A percentile compares a stretch with the other conserved stretches of the same genome.
phyloP scores from a whole-genome alignment of 352 stramenopile species.

The Globisporangium yorkense region DNA sequence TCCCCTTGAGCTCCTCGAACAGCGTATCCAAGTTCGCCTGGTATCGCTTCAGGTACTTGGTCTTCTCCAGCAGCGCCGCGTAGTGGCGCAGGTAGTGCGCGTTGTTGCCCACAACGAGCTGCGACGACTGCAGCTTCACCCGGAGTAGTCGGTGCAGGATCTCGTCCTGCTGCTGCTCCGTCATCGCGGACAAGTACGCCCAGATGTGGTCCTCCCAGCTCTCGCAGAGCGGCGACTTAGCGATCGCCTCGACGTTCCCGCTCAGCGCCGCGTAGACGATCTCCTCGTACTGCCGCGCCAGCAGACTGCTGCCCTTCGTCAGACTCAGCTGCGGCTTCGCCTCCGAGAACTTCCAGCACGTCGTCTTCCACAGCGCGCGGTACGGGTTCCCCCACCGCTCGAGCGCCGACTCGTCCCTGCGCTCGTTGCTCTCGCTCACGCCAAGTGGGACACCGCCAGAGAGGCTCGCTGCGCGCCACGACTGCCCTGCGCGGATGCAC shows the following conservation, averaged over 20 bases:
- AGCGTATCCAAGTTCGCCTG: conserved; percentile 56
- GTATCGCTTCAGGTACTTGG: conserved; percentile 72
- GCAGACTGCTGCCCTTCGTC: conserved; percentile 55
- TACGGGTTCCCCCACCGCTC: conserved; percentile 80
- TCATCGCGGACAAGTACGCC: conserved; percentile 67
- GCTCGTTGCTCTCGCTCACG: conserved; percentile 46
- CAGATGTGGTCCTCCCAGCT: conserved; percentile 86
- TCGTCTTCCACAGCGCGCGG: conserved; percentile 81
- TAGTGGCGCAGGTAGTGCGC: conserved; percentile 54
- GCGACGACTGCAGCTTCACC: conserved; percentile 69
- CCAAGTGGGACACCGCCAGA: conserved; percentile 56
- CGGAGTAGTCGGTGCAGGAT: conserved; percentile 60
- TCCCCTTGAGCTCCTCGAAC: conserved; percentile 74
- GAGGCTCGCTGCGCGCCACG: conserved; percentile 75
- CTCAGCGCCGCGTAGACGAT: conserved; percentile 78
- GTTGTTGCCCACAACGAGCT: conserved; percentile 67
- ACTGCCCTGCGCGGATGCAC: conserved; percentile 66
- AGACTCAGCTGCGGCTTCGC: conserved; percentile 26
- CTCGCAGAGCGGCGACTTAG: conserved; percentile 59
- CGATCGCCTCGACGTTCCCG: conserved; percentile 63
- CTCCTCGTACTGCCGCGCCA: conserved; percentile 67
- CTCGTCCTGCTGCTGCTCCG: conserved; percentile 68
- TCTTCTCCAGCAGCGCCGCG: conserved; percentile 51
- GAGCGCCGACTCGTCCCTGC: conserved; percentile 27
- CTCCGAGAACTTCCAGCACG: conserved; percentile 80